Base-by-base conservation (phyloP, 2,329 filamentous ascomycete genomes). In the Cercospora sp. region DNA sequence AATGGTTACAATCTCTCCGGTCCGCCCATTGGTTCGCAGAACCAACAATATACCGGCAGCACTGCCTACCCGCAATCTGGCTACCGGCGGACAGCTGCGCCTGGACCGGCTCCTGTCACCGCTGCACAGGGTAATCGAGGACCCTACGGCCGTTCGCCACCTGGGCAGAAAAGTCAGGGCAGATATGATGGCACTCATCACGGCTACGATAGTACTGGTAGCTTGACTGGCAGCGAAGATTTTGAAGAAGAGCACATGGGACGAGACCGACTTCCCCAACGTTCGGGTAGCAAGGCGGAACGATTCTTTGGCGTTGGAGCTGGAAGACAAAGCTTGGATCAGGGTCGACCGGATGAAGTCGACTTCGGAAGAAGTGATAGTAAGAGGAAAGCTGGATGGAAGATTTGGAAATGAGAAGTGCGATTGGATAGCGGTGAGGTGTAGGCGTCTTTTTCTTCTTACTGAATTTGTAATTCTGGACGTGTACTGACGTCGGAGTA, bases 321-420 rank as follows among this genome's bases (percentile, higher is more conserved):
- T 45, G 53, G 69, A 43, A 67, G 64, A 61, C 63, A 58, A 59
- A 65, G 61, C 3, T 40, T 68, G 67, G 66, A 72, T 63, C 51
- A 70, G 40, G 66, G 71, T 67, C 16, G 73, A 55, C 45, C 61
- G 32, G 45, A 51, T 57, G 67, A 68, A 68, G 62, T 58, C 21
- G 65, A 57, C 13, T 13, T 60, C 61, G 59, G 66, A n/a, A 66
- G 66, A 60, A 66, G 73, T 61, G 66, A 72, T 66, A 69, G 80
- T 77, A 82, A 79, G 53, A 77, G 78, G 58, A 77, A 79, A 66
- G 66, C 26, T 53, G 65, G 70, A 34, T 75, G 71, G 75, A 76
- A 74, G 73, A 70, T 73, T 66, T 71, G 73, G 75, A 67, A 69
- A 69, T 68, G 16, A 30, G 26, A 30, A 28, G 53, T 30, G 24